Percentiles rank a stretch among this genome's conserved stretches.
phyloP scores from a whole-genome alignment of 345 rosid species.

The Pistacia integerrima region DNA sequence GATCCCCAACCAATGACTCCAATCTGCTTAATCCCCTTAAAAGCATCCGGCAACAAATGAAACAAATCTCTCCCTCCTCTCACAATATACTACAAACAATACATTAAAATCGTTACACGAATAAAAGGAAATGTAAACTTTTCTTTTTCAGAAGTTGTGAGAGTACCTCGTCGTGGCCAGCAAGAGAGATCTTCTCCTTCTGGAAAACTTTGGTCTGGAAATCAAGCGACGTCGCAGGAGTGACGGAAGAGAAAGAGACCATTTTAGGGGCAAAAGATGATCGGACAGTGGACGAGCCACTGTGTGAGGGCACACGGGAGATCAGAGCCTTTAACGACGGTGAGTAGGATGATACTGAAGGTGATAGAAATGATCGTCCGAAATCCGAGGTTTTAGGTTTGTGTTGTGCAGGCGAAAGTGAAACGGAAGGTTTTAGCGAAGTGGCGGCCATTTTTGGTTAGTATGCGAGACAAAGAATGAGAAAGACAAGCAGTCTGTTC shows the following conservation, averaged over 20 bases:
- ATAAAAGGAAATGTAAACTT: neutral
- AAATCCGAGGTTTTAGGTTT: conserved; percentile 12
- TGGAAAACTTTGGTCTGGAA: conserved; percentile 39
- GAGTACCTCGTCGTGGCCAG: conserved; percentile 45
- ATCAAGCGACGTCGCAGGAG: conserved; percentile 25
- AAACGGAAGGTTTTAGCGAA: conserved; percentile 6
- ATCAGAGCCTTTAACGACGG: conserved; percentile 18
- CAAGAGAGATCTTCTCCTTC: conserved; percentile 40
- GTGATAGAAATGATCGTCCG: neutral
- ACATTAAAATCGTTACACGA: neutral
- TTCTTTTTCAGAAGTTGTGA: too few relatives aligned
- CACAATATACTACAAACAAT: conserved; percentile 40
- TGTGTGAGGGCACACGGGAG: conserved; percentile 1
- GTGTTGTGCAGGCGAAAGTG: neutral
- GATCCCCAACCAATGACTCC: conserved; percentile 61
- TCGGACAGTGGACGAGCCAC: conserved; percentile 9
- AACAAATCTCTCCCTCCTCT: conserved; percentile 57
- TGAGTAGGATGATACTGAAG: conserved; percentile 6
- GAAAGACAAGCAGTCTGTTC: neutral
- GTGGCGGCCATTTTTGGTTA: conserved; percentile 25
- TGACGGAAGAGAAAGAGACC: conserved; percentile 16
- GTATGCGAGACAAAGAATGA: neutral
- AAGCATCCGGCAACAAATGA: conserved; percentile 43
- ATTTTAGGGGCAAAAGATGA: conserved; percentile 20
- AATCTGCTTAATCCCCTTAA: conserved; percentile 53